These are phyloP conservation scores for Pythium oligandrum DNA, from an alignment of 352 stramenopile species.

Conservation along the genomic window DNA sequence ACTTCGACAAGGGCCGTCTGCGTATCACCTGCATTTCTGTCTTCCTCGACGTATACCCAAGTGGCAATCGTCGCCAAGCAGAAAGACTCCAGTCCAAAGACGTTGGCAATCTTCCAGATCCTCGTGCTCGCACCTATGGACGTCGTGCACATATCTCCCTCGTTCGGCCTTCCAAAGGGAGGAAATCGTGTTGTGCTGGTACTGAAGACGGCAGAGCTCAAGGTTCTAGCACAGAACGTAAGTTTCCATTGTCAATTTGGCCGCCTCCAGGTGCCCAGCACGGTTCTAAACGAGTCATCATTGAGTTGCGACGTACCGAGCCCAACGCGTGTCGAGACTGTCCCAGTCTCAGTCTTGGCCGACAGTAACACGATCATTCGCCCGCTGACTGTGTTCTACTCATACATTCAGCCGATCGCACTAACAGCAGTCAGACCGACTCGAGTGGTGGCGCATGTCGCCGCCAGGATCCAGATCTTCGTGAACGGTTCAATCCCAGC, in stretches of 20 bases:
- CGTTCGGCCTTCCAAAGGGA: background rate
- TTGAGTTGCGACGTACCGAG: background rate
- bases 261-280: background rate
- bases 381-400: slow-evolving; percentile 2
- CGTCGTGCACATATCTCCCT: background rate
- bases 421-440: slow-evolving; percentile 4
- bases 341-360: slow-evolving; percentile 9
- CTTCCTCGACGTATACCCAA: background rate
- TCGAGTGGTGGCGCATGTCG: background rate
- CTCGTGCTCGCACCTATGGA: background rate
- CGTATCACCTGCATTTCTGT: background rate
- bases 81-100: no score
- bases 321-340: background rate
- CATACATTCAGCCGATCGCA: slow-evolving; percentile 8
- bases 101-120: background rate
- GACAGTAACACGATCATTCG: background rate
- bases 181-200: background rate
- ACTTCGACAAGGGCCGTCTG: background rate
- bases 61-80: no score
- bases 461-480: slow-evolving; percentile 2
- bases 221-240: background rate
- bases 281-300: background rate
- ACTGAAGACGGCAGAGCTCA: background rate
- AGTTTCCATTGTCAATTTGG: background rate
- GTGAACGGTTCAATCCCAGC: slow-evolving; percentile 2